Evolutionary conservation across 768 basidiomycete genomes (phyloP), one percentile per base, ranked within the genome.

Genomic region (Leucocoprinus birnbaumii): DNA sequence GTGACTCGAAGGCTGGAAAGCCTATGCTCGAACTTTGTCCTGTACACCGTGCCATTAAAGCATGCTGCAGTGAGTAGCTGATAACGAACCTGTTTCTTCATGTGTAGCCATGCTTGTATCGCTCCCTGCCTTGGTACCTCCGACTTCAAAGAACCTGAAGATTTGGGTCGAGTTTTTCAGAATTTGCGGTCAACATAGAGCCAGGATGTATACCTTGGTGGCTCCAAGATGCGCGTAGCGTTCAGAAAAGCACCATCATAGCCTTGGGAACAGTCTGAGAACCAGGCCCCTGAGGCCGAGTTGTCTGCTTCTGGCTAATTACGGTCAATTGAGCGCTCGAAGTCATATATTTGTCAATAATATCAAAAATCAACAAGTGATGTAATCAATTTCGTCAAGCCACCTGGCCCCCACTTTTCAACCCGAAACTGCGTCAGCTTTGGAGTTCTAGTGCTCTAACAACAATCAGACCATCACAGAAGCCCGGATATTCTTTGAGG

Each of bases 1-100:
- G 19, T 27, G 47, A 57, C 43, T 69, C 70, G 16, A 62, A 61
- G 10, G 47, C 53, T 25, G 69, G 70, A 41, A 71, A 71, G 25
- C 58, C 55, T 18, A 71, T 64, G 9, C 57, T 61, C 22, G 65
- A 65, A 16, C 58, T 48, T 53, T 58, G 53, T 19, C 55, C 53
- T 19, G 35, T 10, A 38, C n/a, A 34, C n/a, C 21, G 18, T 16
- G 8, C 19, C 6, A 14, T 42, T 38, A 40, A 43, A 26, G 44
- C n/a, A 10, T 26, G 21, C 18, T 14, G 41, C 9, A 16, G n/a
- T 14, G 26, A 1, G 42, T 18, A n/a, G 25, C 3, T 21, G 34
- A 24, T 2, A n/a, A 56, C 55, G 18, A 45, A 56, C 55, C 48
- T 50, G 48, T 34, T 48, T 50, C 48, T 27, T 41, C 24, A 11